Evolutionary conservation across 2,329 filamentous ascomycete species (phyloP).

Genomic region (Paecilomyces sp.): DNA sequence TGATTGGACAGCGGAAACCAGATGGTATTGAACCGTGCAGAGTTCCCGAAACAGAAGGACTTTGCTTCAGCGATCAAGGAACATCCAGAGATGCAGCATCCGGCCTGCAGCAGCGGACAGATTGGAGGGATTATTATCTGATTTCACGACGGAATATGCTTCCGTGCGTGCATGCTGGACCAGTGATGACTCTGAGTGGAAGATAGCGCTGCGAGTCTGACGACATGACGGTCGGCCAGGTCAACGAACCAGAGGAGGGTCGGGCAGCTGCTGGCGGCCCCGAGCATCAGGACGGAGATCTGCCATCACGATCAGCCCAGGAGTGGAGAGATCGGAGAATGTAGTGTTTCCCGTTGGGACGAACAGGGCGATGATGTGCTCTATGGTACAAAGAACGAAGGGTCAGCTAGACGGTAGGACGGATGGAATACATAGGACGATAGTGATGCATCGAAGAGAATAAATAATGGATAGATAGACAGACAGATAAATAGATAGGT

Average conservation of each 20-base stretch:
- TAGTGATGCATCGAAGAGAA: no score
- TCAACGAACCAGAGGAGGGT: neutral
- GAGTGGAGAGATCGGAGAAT: neutral
- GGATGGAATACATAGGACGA: no score
- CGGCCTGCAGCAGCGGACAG: neutral
- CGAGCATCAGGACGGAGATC: neutral
- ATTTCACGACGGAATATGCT: neutral
- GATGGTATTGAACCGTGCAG: neutral
- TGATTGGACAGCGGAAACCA: conserved; percentile 5
- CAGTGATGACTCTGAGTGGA: neutral
- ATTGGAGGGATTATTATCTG: neutral
- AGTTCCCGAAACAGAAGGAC: neutral
- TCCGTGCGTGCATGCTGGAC: neutral
- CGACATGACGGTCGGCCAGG: neutral
- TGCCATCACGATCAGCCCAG: neutral
- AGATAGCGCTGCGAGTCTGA: neutral
- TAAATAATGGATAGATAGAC: neutral
- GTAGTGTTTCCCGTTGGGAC: neutral
- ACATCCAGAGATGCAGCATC: neutral
- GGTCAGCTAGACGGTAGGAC: no score
- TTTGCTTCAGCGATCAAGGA: neutral
- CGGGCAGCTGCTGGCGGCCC: neutral
- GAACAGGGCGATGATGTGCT: neutral
- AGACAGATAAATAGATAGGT: neutral
- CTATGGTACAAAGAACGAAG: no score